Evolutionary conservation across 257 asterid species (phyloP).

Genomic region (Solanum tarijense): DNA sequence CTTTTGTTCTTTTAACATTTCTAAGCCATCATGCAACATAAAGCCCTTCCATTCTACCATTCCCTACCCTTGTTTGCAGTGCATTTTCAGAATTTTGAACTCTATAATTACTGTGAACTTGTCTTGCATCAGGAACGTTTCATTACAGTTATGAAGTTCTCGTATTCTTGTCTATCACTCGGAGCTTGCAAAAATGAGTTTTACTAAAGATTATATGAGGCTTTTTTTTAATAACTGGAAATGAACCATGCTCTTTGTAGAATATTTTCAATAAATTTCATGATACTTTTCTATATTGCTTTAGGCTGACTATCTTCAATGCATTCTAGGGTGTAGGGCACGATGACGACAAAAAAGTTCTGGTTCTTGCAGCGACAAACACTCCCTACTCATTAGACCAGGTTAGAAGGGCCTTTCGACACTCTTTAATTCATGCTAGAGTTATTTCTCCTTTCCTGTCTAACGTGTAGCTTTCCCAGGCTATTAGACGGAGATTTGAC

Average conservation of each 20-base stretch:
- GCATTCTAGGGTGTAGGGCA: constrained; percentile 14
- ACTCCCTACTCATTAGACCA: constrained; percentile 16
- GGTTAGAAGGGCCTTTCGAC: not conserved
- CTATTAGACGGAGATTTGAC: constrained; percentile 22
- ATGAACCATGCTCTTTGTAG: not conserved
- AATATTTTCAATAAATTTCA: not conserved
- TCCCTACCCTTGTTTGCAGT: not conserved
- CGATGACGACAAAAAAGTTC: constrained; percentile 13
- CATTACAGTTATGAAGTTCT: not conserved
- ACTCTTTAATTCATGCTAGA: not conserved
- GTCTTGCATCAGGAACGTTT: not conserved
- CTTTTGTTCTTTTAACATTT: not conserved
- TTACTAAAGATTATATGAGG: not conserved
- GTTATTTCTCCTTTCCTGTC: not conserved
- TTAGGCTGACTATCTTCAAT: not conserved
- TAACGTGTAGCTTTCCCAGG: constrained; percentile 2
- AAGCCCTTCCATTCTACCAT: not conserved
- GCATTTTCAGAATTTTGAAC: not conserved
- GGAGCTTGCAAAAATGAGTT: not conserved
- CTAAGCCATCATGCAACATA: not conserved
- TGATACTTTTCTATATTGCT: not conserved
- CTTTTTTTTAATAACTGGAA: not conserved
- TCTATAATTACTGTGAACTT: not conserved
- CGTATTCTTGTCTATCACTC: not conserved
- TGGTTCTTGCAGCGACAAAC: constrained; percentile 19